Percentiles rank a stretch among this genome's conserved stretches.
phyloP scores from a whole-genome alignment of 768 basidiomycete genomes.

The Amanita pseudoporphyria region DNA sequence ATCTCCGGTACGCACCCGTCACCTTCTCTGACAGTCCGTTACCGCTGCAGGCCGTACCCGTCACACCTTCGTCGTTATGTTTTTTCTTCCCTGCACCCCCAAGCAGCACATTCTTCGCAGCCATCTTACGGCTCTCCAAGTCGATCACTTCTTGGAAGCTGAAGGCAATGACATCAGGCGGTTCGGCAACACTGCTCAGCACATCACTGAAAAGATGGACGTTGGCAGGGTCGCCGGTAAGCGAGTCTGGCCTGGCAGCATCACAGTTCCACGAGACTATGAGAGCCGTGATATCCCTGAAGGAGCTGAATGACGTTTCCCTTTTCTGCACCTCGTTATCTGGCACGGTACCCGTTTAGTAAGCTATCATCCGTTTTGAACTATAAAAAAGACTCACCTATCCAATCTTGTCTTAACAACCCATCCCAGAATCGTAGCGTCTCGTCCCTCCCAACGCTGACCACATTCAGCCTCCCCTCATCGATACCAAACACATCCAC shows the following conservation, averaged over 20 bases:
- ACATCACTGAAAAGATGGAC: conserved; percentile 71
- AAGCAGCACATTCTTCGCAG: conserved; percentile 84
- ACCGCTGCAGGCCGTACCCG: conserved; percentile 3
- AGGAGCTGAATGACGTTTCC: conserved; percentile 70
- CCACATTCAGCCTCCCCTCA: conserved; percentile 58
- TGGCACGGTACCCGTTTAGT: conserved; percentile 19
- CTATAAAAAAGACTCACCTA: conserved; percentile 46
- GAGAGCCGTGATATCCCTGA: conserved; percentile 68
- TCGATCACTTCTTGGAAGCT: conserved; percentile 97
- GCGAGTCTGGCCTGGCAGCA: conserved; percentile 70
- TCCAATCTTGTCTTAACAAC: conserved; percentile 72
- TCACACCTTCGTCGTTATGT: conserved; percentile 19
- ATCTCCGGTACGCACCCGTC: conserved; percentile 76
- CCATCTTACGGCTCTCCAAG: conserved; percentile 86
- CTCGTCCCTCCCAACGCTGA: conserved; percentile 70
- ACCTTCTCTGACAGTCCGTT: conserved; percentile 70
- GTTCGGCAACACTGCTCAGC: conserved; percentile 58
- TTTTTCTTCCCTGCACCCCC: conserved; percentile 54
- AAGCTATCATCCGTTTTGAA: not conserved
- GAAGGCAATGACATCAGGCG: conserved; percentile 82
- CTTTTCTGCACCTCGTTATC: conserved; percentile 69
- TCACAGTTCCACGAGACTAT: conserved; percentile 92
- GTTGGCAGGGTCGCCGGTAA: conserved; percentile 62
- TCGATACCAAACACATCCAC: conserved; percentile 74
- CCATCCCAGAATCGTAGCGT: conserved; percentile 84